These are phyloP conservation scores for Irineochytrium annulatum DNA, from an alignment of 192 early-diverging fungal genomes.

Conservation along the genomic window DNA sequence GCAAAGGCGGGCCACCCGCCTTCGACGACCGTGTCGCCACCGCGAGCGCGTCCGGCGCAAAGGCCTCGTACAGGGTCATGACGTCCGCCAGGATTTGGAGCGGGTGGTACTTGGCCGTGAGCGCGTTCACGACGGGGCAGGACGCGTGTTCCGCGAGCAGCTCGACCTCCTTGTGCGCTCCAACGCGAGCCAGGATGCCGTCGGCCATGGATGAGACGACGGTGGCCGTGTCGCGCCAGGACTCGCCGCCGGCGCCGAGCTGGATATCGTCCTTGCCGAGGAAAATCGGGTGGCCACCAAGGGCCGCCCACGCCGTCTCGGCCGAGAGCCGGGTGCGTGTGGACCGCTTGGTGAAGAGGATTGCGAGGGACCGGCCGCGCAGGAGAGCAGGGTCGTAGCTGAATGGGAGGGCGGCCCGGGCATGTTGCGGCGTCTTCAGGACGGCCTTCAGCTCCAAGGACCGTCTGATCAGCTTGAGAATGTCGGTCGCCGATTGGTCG, in stretches of 20 bases:
- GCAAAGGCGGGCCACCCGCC: slow-evolving; percentile 33
- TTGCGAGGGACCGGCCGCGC: slow-evolving; percentile 78
- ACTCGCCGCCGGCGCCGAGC: slow-evolving; percentile 85
- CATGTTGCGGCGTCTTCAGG: slow-evolving; percentile 39
- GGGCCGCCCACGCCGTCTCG: slow-evolving; percentile 84
- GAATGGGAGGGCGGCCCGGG: neutral
- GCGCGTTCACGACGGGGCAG: slow-evolving; percentile 93
- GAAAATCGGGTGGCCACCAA: slow-evolving; percentile 96
- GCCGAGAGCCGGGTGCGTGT: slow-evolving; percentile 95
- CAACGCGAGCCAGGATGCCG: slow-evolving; percentile 91
- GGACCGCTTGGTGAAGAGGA: slow-evolving; percentile 93
- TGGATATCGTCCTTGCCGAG: slow-evolving; percentile 95
- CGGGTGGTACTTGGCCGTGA: slow-evolving; percentile 93
- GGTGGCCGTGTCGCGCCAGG: slow-evolving; percentile 79
- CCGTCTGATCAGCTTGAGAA: slow-evolving; percentile 70
- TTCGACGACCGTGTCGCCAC: neutral
- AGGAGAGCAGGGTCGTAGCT: slow-evolving; percentile 15
- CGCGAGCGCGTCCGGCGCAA: slow-evolving; percentile 29
- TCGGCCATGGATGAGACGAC: slow-evolving; percentile 97
- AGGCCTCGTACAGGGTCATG: slow-evolving; percentile 87
- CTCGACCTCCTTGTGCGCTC: slow-evolving; percentile 85
- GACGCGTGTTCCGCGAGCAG: slow-evolving; percentile 78
- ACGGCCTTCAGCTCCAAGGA: slow-evolving; percentile 78
- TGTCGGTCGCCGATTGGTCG: slow-evolving; percentile 74
- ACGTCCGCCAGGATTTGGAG: slow-evolving; percentile 96